Evolutionary conservation across 2,329 filamentous ascomycete species (phyloP), one percentile per base, ranked within the genome.

Genomic region (Penicillium concentricum): DNA sequence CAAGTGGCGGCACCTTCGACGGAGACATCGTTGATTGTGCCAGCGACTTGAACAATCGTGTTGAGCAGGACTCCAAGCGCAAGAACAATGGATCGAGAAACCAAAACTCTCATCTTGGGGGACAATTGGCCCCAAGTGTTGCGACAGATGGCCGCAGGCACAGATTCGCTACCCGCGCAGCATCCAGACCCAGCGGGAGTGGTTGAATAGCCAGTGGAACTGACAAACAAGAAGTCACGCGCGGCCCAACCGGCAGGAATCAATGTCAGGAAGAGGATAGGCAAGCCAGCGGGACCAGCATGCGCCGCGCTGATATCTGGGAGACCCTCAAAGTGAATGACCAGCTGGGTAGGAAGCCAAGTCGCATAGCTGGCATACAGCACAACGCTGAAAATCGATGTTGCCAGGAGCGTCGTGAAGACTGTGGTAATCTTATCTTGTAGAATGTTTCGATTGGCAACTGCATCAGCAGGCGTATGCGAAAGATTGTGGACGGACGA

Each of bases 281-380:
- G 74, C 9, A 80, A 68, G 12, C 73, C 72, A 37, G 85, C 84
- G 1, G 83, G 83, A 12, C 87, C 83, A 22, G 82, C 78, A 70
- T 93, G 86, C 3, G 87, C 89, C 13, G 83, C 80, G 60, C 84
- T 82, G 47, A 97, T 79, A 30, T 86, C 88, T 7, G 83, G 79
- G 51, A 97, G 81, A 54, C 81, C 82, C n/a, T 82, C 77, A 69
- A 96, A 96, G 77, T 93, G 84, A 30, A 85, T 77, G 50, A 92
- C 83, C n/a, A 97, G 80, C 67, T 85, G 85, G 24, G 78, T 74
- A 7, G 91, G 90, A 16, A 96, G 82, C 75, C 87, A 87, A 16
- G 86, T 87, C 56, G 82, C 81, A 72, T 89, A 87, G 52, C 87
- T 86, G 50, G 84, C 74, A 67, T 88, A 90, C 30, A 96, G 76